Percentiles rank a stretch among this genome's conserved stretches.
These are phyloP conservation scores for Magnaporthiopsis rhizophila DNA, from an alignment of 2,329 filamentous ascomycete species.

Conservation along the genomic window DNA sequence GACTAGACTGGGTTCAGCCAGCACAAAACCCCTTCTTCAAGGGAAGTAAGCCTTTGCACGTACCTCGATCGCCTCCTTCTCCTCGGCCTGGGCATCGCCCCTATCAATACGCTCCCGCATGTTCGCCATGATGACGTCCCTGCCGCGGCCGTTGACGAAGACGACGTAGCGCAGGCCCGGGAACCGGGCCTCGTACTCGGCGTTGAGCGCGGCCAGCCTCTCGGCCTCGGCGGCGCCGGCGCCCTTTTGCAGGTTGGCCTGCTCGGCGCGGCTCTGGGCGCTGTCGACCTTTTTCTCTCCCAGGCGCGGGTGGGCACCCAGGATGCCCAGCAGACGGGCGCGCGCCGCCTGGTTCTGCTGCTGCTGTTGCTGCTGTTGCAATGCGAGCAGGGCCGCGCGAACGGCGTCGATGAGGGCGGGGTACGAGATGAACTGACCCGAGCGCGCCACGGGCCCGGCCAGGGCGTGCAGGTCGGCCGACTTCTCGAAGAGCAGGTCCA, in stretches of 20 bases:
- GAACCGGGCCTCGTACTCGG: constrained; percentile 71
- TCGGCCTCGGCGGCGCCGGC: constrained; percentile 46
- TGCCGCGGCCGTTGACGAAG: constrained; percentile 76
- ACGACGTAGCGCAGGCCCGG: constrained; percentile 83
- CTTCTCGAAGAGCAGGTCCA: constrained; percentile 82
- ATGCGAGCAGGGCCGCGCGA: constrained; percentile 50
- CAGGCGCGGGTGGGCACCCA: constrained; percentile 75
- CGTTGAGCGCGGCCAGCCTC: constrained; percentile 57
- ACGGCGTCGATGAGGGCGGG: constrained; percentile 59
- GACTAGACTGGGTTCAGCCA: too few relatives aligned
- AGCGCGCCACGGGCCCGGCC: constrained; percentile 57
- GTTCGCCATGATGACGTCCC: constrained; percentile 70
- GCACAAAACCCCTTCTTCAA: too few relatives aligned
- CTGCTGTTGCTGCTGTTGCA: constrained; percentile 39
- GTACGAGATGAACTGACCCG: constrained; percentile 56
- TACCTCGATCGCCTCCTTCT: constrained; percentile 67
- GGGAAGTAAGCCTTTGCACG: too few relatives aligned
- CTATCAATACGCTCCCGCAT: constrained; percentile 68
- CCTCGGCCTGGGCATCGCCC: constrained; percentile 58
- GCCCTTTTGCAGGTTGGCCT: constrained; percentile 60
- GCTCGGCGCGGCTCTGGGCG: constrained; percentile 71
- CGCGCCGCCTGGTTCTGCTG: too few relatives aligned
- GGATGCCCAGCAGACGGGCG: constrained; percentile 58
- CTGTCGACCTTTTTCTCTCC: constrained; percentile 79
- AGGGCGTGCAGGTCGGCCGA: constrained; percentile 66